Evolutionary conservation across 1,284 basidiomycete genomes (phyloP).

Genomic region (Puccinia triticina): DNA sequence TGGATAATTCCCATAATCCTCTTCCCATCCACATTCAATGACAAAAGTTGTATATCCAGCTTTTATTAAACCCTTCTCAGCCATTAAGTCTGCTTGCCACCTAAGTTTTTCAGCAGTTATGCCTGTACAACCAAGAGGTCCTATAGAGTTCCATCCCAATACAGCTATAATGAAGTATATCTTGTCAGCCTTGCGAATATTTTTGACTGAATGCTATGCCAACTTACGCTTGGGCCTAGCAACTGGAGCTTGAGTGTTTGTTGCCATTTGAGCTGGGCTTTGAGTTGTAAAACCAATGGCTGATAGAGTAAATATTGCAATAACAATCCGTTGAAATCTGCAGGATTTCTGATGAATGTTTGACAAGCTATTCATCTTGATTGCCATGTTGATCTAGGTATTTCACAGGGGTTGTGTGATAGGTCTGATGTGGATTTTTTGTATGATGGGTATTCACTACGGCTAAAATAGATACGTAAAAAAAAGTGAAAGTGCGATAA

Average conservation of each 20-base stretch:
- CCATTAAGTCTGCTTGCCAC: not conserved
- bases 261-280: not conserved
- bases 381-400: not conserved
- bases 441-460: not conserved
- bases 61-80: slow-evolving; percentile 2
- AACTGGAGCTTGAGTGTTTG: not conserved
- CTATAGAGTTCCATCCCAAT: slow-evolving; percentile 32
- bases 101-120: not conserved
- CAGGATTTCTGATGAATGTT: not conserved
- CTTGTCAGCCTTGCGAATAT: not conserved
- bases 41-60: slow-evolving; percentile 32
- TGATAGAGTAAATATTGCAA: not conserved
- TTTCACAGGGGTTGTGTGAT: not conserved
- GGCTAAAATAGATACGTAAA: no score
- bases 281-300: not conserved
- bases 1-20: no score
- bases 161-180: not conserved
- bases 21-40: slow-evolving; percentile 43
- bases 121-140: not conserved
- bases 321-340: not conserved
- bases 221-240: not conserved
- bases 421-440: not conserved
- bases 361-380: not conserved
- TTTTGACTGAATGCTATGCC: not conserved
- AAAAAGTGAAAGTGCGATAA: no score